phyloP scores from a whole-genome alignment of 2,329 filamentous ascomycete species.

The Ceratocystiopsis sp. region DNA sequence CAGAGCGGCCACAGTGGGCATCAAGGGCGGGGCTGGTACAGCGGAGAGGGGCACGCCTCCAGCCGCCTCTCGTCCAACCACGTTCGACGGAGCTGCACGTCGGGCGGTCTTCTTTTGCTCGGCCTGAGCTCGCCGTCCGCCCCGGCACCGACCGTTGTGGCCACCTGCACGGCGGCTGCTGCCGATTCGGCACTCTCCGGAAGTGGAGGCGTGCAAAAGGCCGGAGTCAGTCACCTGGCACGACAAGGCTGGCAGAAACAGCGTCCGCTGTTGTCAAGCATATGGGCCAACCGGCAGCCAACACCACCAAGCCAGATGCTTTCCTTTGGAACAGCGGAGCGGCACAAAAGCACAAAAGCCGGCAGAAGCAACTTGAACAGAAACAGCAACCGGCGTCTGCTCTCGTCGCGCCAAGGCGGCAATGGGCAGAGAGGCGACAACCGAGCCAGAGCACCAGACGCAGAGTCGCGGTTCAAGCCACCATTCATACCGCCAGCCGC shows the following conservation, averaged over 20 bases:
- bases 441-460: background rate
- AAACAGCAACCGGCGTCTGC: background rate
- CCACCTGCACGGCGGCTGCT: conserved; percentile 21
- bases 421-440: background rate
- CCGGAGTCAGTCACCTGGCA: conserved; percentile 11
- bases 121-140: conserved; percentile 24
- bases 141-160: conserved; percentile 21
- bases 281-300: conserved; percentile 13
- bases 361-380: conserved; percentile 7
- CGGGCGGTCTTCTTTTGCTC: conserved; percentile 35
- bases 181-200: conserved; percentile 17
- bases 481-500: too few species aligned
- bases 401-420: background rate
- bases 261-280: background rate
- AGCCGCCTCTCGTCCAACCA: conserved; percentile 17
- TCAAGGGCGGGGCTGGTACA: too few species aligned
- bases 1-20: too few species aligned
- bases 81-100: conserved; percentile 33
- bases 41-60: too few species aligned
- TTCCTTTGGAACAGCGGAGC: too few species aligned
- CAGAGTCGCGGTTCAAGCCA: too few species aligned
- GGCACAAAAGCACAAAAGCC: too few species aligned
- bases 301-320: background rate
- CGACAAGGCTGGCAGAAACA: conserved; percentile 18
- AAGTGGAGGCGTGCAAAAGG: conserved; percentile 3